Evolutionary conservation across 805 yeast species (phyloP).

Genomic region (Teunomyces kruisii): DNA sequence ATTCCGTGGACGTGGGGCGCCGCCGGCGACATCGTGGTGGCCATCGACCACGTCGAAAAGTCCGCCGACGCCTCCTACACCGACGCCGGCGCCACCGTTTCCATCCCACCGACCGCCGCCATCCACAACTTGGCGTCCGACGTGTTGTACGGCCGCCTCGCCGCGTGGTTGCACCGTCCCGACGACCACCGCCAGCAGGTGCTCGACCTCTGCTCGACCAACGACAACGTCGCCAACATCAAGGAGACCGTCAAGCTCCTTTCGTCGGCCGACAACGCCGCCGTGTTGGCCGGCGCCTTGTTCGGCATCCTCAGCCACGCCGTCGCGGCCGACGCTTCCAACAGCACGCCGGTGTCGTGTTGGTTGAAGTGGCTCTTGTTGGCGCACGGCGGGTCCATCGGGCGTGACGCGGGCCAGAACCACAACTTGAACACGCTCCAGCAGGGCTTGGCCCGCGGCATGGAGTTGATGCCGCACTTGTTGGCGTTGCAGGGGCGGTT

Average conservation of each 20-base stretch:
- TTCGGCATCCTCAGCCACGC: slow-evolving; percentile 27
- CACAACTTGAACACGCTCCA: slow-evolving; percentile 58
- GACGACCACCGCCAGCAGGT: too few species aligned
- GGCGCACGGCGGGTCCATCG: slow-evolving; percentile 64
- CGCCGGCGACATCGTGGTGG: slow-evolving; percentile 11
- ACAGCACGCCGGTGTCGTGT: slow-evolving; percentile 30
- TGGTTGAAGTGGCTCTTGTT: slow-evolving; percentile 87
- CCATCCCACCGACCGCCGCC: slow-evolving; percentile 19
- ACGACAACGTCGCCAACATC: slow-evolving; percentile 30
- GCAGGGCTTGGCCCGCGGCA: slow-evolving; percentile 53
- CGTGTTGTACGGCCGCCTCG: slow-evolving; percentile 19
- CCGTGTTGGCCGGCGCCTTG: slow-evolving; percentile 18
- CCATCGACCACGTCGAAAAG: slow-evolving; percentile 7
- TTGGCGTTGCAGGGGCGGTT: slow-evolving; percentile 84
- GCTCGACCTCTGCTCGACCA: slow-evolving; percentile 26
- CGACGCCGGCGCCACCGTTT: slow-evolving; percentile 13
- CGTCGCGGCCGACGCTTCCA: slow-evolving; percentile 29
- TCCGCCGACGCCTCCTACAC: slow-evolving; percentile 12
- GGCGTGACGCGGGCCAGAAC: slow-evolving; percentile 51
- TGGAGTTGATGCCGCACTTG: slow-evolving; percentile 61
- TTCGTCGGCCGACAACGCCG: slow-evolving; percentile 32
- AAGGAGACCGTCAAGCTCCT: slow-evolving; percentile 35
- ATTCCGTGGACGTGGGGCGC: slow-evolving; percentile 14
- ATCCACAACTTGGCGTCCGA: slow-evolving; percentile 23
- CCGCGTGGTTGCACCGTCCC: slow-evolving; percentile 15